Evolutionary conservation across 257 asterid species (phyloP).

Genomic region (Nicotiana attenuata): DNA sequence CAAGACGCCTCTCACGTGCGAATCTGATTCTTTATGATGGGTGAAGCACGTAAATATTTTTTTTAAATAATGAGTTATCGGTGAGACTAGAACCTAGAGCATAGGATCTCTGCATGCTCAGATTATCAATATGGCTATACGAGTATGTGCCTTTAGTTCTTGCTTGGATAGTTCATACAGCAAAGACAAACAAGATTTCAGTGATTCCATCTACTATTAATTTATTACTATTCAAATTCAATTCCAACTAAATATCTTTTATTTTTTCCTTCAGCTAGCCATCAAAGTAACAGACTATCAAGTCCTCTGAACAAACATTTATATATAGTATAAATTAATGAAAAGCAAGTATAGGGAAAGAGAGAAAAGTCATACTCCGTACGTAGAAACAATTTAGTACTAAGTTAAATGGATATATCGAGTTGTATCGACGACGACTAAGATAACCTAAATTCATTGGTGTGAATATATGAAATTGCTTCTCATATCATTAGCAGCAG

Average conservation of each 20-base stretch:
- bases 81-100: too few species aligned
- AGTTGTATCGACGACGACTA: not conserved
- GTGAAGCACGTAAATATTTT: too few species aligned
- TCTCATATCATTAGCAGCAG: not conserved
- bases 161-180: too few species aligned
- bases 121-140: too few species aligned
- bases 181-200: too few species aligned
- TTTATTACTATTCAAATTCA: too few species aligned
- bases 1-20: fast-evolving
- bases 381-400: not conserved
- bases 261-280: not conserved
- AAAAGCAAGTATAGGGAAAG: not conserved
- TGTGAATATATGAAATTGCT: not conserved
- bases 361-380: not conserved
- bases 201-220: too few species aligned
- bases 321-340: not conserved
- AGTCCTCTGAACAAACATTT: not conserved
- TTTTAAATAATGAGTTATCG: too few species aligned
- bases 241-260: too few species aligned
- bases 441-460: not conserved
- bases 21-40: fast-evolving
- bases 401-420: not conserved
- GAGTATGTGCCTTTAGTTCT: too few species aligned
- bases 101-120: too few species aligned
- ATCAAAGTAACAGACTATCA: not conserved